phyloP scores from a whole-genome alignment of 352 stramenopile genomes.

The Phytophthora litchii region DNA sequence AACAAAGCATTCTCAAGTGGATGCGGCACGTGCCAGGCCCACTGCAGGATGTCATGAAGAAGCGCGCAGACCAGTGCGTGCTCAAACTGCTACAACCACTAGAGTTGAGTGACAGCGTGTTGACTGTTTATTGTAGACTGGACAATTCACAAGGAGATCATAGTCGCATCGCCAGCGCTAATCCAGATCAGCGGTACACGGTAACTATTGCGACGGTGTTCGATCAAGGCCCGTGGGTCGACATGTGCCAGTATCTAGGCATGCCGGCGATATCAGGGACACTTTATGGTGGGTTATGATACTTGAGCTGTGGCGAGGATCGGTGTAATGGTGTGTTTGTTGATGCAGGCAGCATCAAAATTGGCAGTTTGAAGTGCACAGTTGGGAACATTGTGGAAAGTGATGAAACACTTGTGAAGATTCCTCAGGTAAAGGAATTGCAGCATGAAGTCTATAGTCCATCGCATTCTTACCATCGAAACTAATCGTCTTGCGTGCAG shows the following conservation, averaged over 20 bases:
- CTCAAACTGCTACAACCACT: background rate
- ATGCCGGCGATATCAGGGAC: constrained; percentile 52
- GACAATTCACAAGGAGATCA: constrained; percentile 43
- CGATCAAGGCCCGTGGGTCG: constrained; percentile 81
- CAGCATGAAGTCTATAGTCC: background rate
- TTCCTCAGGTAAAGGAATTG: constrained; percentile 44
- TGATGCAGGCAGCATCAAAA: constrained; percentile 62
- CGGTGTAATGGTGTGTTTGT: background rate
- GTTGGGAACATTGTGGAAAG: constrained; percentile 64
- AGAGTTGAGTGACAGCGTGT: background rate
- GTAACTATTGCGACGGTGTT: constrained; percentile 72
- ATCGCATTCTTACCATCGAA: background rate
- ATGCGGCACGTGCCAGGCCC: constrained; percentile 72
- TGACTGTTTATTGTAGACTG: constrained; percentile 36
- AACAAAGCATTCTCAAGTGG: constrained; percentile 82
- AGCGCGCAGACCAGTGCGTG: constrained; percentile 53
- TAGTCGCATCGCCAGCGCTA: constrained; percentile 45
- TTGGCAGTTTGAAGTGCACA: constrained; percentile 66
- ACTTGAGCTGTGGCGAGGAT: background rate
- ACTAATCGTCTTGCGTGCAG: constrained; percentile 20
- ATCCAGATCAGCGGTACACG: constrained; percentile 47
- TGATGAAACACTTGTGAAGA: constrained; percentile 61
- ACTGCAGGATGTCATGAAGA: constrained; percentile 81
- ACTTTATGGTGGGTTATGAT: constrained; percentile 59
- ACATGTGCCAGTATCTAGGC: constrained; percentile 73